phyloP scores from a whole-genome alignment of 176 grass and related monocot genomes.

The Phyllostachys edulis region DNA sequence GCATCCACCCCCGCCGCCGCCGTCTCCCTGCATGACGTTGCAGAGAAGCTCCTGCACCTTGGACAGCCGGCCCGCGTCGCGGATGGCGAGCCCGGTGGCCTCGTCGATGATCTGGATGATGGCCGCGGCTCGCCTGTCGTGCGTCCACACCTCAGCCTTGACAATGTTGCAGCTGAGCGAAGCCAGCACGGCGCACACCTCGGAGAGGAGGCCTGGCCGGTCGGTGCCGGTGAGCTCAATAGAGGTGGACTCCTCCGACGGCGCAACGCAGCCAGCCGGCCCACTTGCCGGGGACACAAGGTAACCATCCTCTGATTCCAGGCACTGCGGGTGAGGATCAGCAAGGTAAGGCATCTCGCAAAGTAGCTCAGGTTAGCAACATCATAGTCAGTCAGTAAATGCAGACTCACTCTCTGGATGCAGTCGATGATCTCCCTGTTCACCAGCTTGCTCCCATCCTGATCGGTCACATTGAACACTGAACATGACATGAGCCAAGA shows the following conservation, averaged over 20 bases:
- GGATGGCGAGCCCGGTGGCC: slow-evolving; percentile 29
- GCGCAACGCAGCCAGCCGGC: not conserved
- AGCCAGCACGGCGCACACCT: slow-evolving; percentile 57
- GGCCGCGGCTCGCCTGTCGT: slow-evolving; percentile 48
- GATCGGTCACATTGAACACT: slow-evolving; percentile 83
- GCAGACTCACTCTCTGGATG: slow-evolving; percentile 51
- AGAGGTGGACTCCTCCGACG: slow-evolving; percentile 2
- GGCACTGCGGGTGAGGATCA: slow-evolving; percentile 31
- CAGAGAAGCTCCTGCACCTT: slow-evolving; percentile 38
- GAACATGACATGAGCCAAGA: slow-evolving; percentile 34
- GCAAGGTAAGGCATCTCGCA: slow-evolving; percentile 6
- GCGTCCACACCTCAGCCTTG: slow-evolving; percentile 61
- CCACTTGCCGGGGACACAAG: not conserved
- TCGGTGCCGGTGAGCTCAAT: slow-evolving; percentile 53
- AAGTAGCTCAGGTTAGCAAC: not conserved
- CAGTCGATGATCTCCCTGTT: slow-evolving; percentile 44
- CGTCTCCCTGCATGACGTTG: slow-evolving; percentile 46
- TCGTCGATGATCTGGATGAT: slow-evolving; percentile 55
- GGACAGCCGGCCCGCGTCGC: slow-evolving; percentile 32
- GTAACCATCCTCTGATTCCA: slow-evolving; percentile 41
- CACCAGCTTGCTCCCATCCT: slow-evolving; percentile 49
- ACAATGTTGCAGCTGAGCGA: slow-evolving; percentile 53
- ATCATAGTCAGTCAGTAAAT: not conserved
- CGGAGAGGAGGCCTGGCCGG: slow-evolving; percentile 58
- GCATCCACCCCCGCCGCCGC: not conserved